Percentiles rank a stretch among this genome's conserved stretches.
Conservation (phyloP, 257 asterid genomes). For the Scutellaria minor region DNA sequence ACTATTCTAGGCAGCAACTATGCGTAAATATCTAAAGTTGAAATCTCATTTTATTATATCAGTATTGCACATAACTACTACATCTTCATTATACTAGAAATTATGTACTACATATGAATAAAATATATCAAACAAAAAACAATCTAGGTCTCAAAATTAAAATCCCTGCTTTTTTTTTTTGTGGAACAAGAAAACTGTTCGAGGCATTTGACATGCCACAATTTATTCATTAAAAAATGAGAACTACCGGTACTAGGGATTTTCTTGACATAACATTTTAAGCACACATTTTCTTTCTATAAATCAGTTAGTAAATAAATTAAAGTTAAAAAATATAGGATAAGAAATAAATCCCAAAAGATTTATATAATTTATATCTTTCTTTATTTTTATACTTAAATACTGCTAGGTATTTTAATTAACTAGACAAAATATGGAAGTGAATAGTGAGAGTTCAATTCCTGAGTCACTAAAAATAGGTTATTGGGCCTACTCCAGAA, state of each 20-base stretch:
- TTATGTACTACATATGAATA: background rate
- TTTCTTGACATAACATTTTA: background rate
- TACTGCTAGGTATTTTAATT: too few species aligned
- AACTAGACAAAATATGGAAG: too few species aligned
- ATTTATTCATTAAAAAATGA: background rate
- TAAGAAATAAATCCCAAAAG: background rate
- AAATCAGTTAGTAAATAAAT: background rate
- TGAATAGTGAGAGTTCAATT: background rate
- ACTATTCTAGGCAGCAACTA: slow-evolving; percentile 32
- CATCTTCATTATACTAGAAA: too few species aligned
- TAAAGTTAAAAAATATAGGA: background rate
- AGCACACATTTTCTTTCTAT: background rate
- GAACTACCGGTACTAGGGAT: background rate
- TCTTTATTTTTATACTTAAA: too few species aligned
- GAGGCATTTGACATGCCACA: background rate
- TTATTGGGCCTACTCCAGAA: slow-evolving; percentile 30
- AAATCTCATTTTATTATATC: too few species aligned
- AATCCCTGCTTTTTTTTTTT: too few species aligned
- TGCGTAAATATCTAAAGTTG: slow-evolving; percentile 2
- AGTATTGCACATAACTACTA: too few species aligned
- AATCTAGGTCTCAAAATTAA: background rate
- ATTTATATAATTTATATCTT: background rate
- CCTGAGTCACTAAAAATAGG: background rate
- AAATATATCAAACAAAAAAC: background rate
- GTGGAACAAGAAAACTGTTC: background rate